Conservation (phyloP, 1,284 basidiomycete species). For the Apiotrichum laibachii region DNA sequence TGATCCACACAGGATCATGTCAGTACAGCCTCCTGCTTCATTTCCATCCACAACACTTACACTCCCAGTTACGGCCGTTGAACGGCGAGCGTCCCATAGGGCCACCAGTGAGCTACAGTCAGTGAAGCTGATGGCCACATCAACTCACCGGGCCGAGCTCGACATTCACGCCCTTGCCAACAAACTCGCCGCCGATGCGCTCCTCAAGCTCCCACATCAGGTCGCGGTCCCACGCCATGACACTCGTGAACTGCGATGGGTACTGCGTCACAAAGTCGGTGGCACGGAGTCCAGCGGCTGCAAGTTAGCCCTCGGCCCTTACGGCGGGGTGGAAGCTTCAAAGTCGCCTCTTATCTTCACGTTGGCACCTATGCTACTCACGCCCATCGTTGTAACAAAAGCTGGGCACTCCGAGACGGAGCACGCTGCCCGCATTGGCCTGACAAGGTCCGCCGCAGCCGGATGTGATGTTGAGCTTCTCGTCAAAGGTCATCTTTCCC, state of each 20-base stretch:
- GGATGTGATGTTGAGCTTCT: conserved; percentile 51
- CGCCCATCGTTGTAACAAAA: conserved; percentile 64
- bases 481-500: conserved; percentile 51
- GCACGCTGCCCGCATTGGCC: conserved; percentile 57
- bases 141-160: conserved; percentile 41
- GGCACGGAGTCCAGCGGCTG: conserved; percentile 55
- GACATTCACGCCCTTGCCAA: conserved; percentile 49
- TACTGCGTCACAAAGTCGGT: conserved; percentile 52
- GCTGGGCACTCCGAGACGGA: conserved; percentile 56
- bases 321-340: too few relatives aligned
- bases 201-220: conserved; percentile 51
- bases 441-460: conserved; percentile 59
- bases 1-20: too few relatives aligned
- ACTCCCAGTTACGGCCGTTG: conserved; percentile 52
- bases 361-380: conserved; percentile 18
- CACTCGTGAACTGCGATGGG: conserved; percentile 54
- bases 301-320: neutral
- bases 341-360: too few relatives aligned
- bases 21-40: neutral
- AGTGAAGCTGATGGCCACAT: neutral
- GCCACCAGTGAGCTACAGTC: conserved; percentile 48
- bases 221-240: conserved; percentile 54
- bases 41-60: conserved; percentile 19
- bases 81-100: conserved; percentile 51
- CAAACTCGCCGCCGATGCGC: conserved; percentile 55